Base-by-base conservation (phyloP, 1,284 basidiomycete species). In the Acaromyces ingoldii region DNA sequence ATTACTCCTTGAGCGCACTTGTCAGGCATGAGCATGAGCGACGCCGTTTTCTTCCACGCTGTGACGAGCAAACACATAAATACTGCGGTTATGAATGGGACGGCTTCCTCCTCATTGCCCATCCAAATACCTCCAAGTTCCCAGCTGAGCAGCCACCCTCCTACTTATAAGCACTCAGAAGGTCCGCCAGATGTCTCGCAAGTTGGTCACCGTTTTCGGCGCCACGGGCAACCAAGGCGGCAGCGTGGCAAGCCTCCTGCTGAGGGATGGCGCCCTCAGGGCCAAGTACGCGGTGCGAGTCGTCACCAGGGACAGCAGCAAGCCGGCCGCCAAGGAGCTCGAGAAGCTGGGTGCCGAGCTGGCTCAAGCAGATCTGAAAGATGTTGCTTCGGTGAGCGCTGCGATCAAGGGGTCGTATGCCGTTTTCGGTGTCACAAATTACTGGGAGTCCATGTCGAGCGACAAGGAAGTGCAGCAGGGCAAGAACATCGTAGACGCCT, bases 401-500 rank as follows among this genome's bases (percentile, higher is more conserved):
- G 76, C 77, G 1, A 55, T 80, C 58, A 46, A 52, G 1, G 78
- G 78, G 25, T 67, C 70, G 1, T 76, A 79, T 54, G 76, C 63
- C 6, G 78, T 79, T 26, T 80, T 76, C 57, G 77, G 69, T 39
- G 76, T 78, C 43, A 72, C 74, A 41, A 71, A 74, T 53, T 77
- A 60, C 60, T 58, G 46, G 45, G 51, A 58, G 36, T 34, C 52
- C 38, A 49, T 45, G 31, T 40, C 54, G 33, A 45, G 38, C 15
- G 50, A 42, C 7, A 51, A 58, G 40, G 64, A 68, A 47, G 55
- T 59, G 19, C 47, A 66, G 19, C 66, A 79, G 33, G 79, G 79
- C 13, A 77, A 71, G 63, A 76, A 76, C 46, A 52, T 80, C 25
- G 67, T 78, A n/a, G 77, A 80, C 45, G 79, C 77, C 4, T 71